These are phyloP conservation scores for Austroboletus niveus DNA, from an alignment of 1,284 basidiomycete genomes.

Conservation along the genomic window DNA sequence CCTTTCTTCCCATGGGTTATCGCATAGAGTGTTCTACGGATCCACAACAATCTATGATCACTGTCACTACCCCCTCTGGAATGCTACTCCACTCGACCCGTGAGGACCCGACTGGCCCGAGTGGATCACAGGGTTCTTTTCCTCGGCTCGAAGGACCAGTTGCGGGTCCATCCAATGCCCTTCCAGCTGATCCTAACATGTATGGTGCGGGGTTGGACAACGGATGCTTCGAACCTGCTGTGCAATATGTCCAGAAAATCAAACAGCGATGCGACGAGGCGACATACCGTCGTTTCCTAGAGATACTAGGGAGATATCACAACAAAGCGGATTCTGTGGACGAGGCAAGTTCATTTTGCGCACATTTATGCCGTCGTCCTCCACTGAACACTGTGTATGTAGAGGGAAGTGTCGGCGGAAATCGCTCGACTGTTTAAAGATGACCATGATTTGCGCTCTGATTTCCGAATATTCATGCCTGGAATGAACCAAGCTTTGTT, in stretches of 20 bases:
- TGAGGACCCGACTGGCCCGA: constrained; percentile 29
- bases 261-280: constrained; percentile 94
- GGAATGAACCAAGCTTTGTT: constrained; percentile 54
- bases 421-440: constrained; percentile 86
- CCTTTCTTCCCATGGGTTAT: constrained; percentile 93
- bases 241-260: constrained; percentile 96
- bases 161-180: constrained; percentile 7
- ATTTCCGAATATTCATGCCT: constrained; percentile 92
- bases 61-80: constrained; percentile 82
- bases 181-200: constrained; percentile 20
- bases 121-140: constrained; percentile 8
- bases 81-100: constrained; percentile 50
- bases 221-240: constrained; percentile 66
- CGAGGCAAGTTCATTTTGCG: constrained; percentile 55
- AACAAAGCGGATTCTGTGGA: constrained; percentile 57
- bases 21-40: constrained; percentile 81
- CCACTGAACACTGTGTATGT: constrained; percentile 31
- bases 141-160: constrained; percentile 12
- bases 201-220: constrained; percentile 35
- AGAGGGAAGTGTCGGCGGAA: constrained; percentile 81
- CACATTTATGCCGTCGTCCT: constrained; percentile 39
- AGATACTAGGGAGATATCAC: constrained; percentile 77
- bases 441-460: constrained; percentile 85
- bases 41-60: constrained; percentile 61
- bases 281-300: constrained; percentile 92